Percentiles rank a stretch among this genome's conserved stretches.
Conservation (phyloP, 805 yeast species). For the Nakazawaea populi region DNA sequence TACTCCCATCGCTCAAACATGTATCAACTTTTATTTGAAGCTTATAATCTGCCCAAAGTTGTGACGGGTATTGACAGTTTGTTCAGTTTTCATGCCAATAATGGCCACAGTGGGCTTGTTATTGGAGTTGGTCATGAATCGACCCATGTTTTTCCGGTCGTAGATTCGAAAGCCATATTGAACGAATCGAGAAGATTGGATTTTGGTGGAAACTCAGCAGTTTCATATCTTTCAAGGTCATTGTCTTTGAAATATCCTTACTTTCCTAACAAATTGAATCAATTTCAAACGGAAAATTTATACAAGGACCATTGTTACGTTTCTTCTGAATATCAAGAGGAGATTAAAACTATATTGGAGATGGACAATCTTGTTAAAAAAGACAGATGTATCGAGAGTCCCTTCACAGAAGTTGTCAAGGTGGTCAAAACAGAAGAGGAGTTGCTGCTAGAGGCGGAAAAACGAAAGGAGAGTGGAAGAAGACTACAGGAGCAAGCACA, state of each 20-base stretch:
- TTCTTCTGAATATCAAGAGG: conserved; percentile 60
- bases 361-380: conserved; percentile 57
- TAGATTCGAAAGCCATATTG: conserved; percentile 61
- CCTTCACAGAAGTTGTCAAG: conserved; percentile 59
- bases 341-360: conserved; percentile 49
- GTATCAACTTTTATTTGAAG: conserved; percentile 83
- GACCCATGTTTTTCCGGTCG: conserved; percentile 77
- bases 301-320: conserved; percentile 77
- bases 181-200: conserved; percentile 73
- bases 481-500: conserved; percentile 92
- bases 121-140: conserved; percentile 79
- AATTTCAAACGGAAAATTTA: conserved; percentile 58
- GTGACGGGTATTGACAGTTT: conserved; percentile 80
- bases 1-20: conserved; percentile 62
- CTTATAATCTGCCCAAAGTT: conserved; percentile 67
- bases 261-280: conserved; percentile 71
- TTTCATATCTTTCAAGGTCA: conserved; percentile 54
- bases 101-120: conserved; percentile 62
- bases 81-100: conserved; percentile 68
- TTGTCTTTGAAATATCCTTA: conserved; percentile 83
- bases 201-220: conserved; percentile 84
- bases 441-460: conserved; percentile 65
- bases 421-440: conserved; percentile 83
- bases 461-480: conserved; percentile 78
- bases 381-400: conserved; percentile 81